These are phyloP conservation scores for Mycena polygramma DNA, from an alignment of 768 basidiomycete species.

Conservation along the genomic window DNA sequence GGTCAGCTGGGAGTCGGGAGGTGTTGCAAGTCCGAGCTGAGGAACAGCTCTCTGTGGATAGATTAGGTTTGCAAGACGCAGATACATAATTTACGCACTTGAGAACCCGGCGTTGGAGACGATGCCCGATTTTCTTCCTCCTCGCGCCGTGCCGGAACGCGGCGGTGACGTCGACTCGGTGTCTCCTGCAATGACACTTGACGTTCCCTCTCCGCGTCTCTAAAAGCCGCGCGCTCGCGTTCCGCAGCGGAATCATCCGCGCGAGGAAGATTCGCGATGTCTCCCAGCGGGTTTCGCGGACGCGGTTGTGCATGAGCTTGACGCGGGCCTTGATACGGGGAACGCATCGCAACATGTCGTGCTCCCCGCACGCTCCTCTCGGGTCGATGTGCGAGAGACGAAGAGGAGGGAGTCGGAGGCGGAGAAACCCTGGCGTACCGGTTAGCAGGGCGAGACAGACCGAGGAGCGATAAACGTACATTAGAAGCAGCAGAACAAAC, in stretches of 20 bases:
- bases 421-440: background rate
- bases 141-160: background rate
- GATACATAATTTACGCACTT: background rate
- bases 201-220: background rate
- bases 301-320: background rate
- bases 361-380: slow-evolving; percentile 22
- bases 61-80: background rate
- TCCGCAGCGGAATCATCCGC: slow-evolving; percentile 15
- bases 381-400: background rate
- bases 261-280: background rate
- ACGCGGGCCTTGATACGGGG: background rate
- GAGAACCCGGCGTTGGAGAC: background rate
- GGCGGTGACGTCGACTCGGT: background rate
- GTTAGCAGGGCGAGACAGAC: no score
- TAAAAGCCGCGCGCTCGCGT: background rate
- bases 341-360: background rate
- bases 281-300: slow-evolving; percentile 9
- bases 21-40: background rate
- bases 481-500: no score
- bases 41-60: background rate
- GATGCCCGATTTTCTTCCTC: background rate
- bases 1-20: background rate
- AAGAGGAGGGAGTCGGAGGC: background rate
- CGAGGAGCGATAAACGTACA: no score
- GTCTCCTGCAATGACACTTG: slow-evolving; percentile 4